These are phyloP conservation scores for Puya raimondii DNA, from an alignment of 176 grass and related monocot genomes.

Conservation along the genomic window DNA sequence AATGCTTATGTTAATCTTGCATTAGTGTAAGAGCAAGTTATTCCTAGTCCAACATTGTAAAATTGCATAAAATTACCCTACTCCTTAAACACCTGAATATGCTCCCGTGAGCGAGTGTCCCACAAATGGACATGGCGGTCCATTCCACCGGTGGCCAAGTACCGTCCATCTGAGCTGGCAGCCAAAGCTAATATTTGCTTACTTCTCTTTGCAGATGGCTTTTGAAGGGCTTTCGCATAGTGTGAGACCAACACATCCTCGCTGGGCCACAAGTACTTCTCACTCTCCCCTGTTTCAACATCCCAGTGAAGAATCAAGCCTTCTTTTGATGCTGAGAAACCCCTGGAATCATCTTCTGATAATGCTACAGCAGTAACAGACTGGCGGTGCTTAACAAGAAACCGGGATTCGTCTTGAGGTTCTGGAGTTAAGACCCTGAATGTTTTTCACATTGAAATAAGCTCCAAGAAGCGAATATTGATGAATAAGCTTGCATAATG, in stretches of 20 bases:
- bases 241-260: constrained; percentile 67
- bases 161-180: constrained; percentile 65
- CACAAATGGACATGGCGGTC: constrained; percentile 84
- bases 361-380: constrained; percentile 65
- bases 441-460: constrained; percentile 4
- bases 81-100: constrained; percentile 47
- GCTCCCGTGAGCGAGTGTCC: constrained; percentile 64
- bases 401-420: constrained; percentile 39
- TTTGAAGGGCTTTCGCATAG: constrained; percentile 51
- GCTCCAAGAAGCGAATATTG: neutral
- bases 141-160: constrained; percentile 66
- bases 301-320: constrained; percentile 69
- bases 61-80: neutral
- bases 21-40: neutral
- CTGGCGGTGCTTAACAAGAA: constrained; percentile 61
- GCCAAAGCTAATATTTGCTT: constrained; percentile 53
- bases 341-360: constrained; percentile 52
- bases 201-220: constrained; percentile 55
- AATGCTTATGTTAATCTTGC: neutral
- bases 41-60: neutral
- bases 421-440: constrained; percentile 53
- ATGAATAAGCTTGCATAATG: neutral
- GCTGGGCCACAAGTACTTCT: constrained; percentile 77
- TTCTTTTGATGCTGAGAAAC: constrained; percentile 87
- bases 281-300: constrained; percentile 57